A percentile compares a stretch with the other conserved stretches of the same genome.
Evolutionary conservation across 805 yeast genomes (phyloP).

Genomic region (Priceomyces castillae): DNA sequence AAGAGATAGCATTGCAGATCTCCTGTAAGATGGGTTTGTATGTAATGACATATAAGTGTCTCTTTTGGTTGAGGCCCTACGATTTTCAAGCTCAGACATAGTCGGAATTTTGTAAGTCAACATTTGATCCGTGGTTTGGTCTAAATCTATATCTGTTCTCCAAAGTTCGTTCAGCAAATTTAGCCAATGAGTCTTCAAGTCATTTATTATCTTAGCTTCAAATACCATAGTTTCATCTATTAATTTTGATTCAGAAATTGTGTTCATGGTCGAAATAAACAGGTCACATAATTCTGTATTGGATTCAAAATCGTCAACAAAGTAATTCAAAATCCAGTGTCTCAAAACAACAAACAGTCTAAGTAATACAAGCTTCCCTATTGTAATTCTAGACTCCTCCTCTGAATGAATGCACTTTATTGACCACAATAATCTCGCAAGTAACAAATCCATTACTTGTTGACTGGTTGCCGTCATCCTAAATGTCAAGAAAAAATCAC

Average conservation of each 20-base stretch:
- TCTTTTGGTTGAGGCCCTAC: slow-evolving; percentile 27
- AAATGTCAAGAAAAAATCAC: slow-evolving; percentile 85
- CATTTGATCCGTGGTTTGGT: slow-evolving; percentile 7
- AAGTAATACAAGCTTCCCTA: slow-evolving; percentile 67
- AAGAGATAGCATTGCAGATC: slow-evolving; percentile 45
- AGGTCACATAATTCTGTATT: slow-evolving; percentile 32
- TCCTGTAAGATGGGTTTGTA: slow-evolving; percentile 42
- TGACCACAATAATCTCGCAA: slow-evolving; percentile 73
- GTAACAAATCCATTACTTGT: slow-evolving; percentile 57
- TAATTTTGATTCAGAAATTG: slow-evolving; percentile 35
- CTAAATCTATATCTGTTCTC: slow-evolving; percentile 22
- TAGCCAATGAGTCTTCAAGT: slow-evolving; percentile 43
- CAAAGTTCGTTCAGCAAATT: slow-evolving; percentile 32
- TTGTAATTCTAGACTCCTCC: slow-evolving; percentile 24
- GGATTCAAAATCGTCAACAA: slow-evolving; percentile 66
- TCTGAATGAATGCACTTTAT: slow-evolving; percentile 40
- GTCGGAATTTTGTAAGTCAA: slow-evolving; percentile 23
- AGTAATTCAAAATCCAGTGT: slow-evolving; percentile 88
- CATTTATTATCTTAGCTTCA: slow-evolving; percentile 35
- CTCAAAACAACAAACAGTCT: slow-evolving; percentile 84
- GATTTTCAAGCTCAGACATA: slow-evolving; percentile 20
- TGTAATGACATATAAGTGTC: slow-evolving; percentile 38
- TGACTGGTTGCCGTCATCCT: slow-evolving; percentile 63
- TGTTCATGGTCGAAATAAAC: slow-evolving; percentile 48
- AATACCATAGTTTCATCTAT: slow-evolving; percentile 25